Evolutionary conservation across 148 eudicot genomes (phyloP).

Genomic region (Rhododendron vialii): DNA sequence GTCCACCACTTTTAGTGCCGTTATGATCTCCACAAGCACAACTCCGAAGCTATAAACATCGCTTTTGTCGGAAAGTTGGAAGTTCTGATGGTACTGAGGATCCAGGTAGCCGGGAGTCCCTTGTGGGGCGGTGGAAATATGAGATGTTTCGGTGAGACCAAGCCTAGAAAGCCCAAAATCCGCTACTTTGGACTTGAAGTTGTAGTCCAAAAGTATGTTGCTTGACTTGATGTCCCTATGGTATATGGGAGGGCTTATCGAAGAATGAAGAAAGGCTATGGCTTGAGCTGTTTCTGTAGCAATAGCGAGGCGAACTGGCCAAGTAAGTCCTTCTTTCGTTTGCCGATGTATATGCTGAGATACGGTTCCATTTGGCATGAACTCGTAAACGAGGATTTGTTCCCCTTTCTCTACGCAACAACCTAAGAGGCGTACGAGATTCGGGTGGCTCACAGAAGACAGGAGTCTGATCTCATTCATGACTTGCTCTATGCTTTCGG

Average conservation of each 20-base stretch:
- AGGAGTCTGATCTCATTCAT: constrained; percentile 66
- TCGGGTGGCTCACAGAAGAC: constrained; percentile 59
- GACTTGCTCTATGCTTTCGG: constrained; percentile 47
- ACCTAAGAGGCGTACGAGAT: constrained; percentile 58
- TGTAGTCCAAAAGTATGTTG: constrained; percentile 59
- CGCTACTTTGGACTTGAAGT: constrained; percentile 59
- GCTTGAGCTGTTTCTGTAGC: constrained; percentile 66
- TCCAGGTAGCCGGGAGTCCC: constrained; percentile 79
- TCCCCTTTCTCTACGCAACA: constrained; percentile 52
- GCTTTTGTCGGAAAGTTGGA: constrained; percentile 63
- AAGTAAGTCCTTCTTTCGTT: constrained; percentile 31
- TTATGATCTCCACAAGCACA: constrained; percentile 61
- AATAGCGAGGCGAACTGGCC: constrained; percentile 50
- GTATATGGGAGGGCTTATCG: constrained; percentile 57
- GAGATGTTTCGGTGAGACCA: constrained; percentile 55
- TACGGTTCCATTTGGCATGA: constrained; percentile 65
- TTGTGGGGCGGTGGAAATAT: constrained; percentile 70
- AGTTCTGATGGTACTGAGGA: constrained; percentile 72
- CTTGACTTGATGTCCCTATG: constrained; percentile 78
- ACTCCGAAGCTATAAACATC: constrained; percentile 78
- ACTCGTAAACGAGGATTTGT: constrained; percentile 60
- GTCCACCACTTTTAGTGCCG: constrained; percentile 55
- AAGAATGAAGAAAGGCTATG: constrained; percentile 59
- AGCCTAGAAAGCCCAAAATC: constrained; percentile 76
- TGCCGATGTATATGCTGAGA: constrained; percentile 49